phyloP scores from a whole-genome alignment of 2,329 filamentous ascomycete genomes.

The Diaporthe ilicicola region DNA sequence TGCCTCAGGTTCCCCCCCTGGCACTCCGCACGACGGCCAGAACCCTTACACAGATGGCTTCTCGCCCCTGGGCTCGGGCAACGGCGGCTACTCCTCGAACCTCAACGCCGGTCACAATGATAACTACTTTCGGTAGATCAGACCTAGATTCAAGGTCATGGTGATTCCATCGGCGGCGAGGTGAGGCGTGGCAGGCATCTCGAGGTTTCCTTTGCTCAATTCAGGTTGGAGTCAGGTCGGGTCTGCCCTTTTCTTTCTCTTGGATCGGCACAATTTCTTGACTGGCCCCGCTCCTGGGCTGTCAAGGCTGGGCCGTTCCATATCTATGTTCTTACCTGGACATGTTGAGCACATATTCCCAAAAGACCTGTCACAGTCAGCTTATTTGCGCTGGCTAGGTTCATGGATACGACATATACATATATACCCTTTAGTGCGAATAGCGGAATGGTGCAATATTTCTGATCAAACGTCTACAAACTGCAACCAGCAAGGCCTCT shows the following conservation, averaged over 20 bases:
- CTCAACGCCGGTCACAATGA: not conserved
- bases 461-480: not conserved
- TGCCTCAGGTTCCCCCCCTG: slow-evolving; percentile 23
- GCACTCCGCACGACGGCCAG: slow-evolving; percentile 24
- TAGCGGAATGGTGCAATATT: not conserved
- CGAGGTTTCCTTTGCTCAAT: not conserved
- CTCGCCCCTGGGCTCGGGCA: slow-evolving; percentile 26
- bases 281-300: not conserved
- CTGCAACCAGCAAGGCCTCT: not conserved
- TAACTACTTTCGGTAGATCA: slow-evolving; percentile 7
- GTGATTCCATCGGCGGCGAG: not conserved
- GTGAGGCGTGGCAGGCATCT: not conserved
- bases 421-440: slow-evolving; percentile 27
- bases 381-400: slow-evolving; percentile 8
- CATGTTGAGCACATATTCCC: slow-evolving; percentile 5
- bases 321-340: not conserved
- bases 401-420: slow-evolving; percentile 16
- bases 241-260: slow-evolving; percentile 7
- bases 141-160: not conserved
- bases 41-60: slow-evolving; percentile 32
- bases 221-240: slow-evolving; percentile 11
- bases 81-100: slow-evolving; percentile 13
- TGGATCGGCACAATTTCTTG: not conserved
- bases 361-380: slow-evolving; percentile 6
- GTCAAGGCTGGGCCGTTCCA: not conserved